phyloP scores from a whole-genome alignment of 176 grass and related monocot genomes.

The Bonia amplexicaulis region DNA sequence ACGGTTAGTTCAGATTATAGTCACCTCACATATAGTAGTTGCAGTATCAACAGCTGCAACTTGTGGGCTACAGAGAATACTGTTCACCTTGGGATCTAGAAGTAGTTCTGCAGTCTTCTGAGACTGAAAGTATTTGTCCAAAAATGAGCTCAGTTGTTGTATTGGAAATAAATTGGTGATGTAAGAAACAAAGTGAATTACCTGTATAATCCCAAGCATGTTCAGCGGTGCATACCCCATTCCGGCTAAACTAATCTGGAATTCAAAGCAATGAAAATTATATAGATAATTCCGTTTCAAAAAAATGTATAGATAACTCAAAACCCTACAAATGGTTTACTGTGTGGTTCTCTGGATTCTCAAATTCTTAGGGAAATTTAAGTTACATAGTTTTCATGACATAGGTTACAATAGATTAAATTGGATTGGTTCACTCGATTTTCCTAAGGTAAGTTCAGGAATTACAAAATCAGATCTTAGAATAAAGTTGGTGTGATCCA shows the following conservation, averaged over 20 bases:
- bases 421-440: neutral
- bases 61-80: slow-evolving; percentile 69
- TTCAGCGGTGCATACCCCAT: slow-evolving; percentile 77
- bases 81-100: slow-evolving; percentile 62
- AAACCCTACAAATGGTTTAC: neutral
- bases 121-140: slow-evolving; percentile 47
- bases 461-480: neutral
- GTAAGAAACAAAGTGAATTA: slow-evolving; percentile 16
- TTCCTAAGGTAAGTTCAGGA: neutral
- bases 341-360: neutral
- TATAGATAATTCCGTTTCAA: neutral
- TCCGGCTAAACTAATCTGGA: slow-evolving; percentile 54
- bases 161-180: neutral
- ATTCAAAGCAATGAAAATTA: slow-evolving; percentile 1
- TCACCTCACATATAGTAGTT: slow-evolving; percentile 78
- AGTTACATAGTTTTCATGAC: neutral
- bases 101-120: slow-evolving; percentile 93
- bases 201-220: slow-evolving; percentile 96
- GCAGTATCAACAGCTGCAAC: slow-evolving; percentile 81
- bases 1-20: neutral
- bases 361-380: neutral
- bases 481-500: neutral
- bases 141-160: neutral
- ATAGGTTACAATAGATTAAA: neutral
- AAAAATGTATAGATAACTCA: neutral